Evolutionary conservation across 2,329 filamentous ascomycete species (phyloP), one percentile per base, ranked within the genome.

Genomic region (Ceratocystis lukuohia): DNA sequence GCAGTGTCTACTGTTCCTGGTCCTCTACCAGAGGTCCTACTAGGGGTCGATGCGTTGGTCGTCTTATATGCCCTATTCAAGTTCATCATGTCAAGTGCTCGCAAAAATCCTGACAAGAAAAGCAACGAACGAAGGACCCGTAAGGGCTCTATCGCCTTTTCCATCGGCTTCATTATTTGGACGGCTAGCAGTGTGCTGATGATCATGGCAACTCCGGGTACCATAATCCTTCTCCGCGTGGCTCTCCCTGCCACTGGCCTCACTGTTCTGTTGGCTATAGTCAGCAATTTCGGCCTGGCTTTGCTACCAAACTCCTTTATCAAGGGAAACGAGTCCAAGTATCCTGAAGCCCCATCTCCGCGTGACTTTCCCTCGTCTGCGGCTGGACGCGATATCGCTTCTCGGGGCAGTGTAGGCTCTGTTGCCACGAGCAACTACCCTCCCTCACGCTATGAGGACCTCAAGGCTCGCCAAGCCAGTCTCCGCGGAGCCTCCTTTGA

Each of bases 101-200:
- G 67, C 30, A 68, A 64, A 50, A 64, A 53, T 6, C 72, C 71
- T 7, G 75, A 76, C 2, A 73, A 46, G 74, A 76, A 65, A 70
- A 70, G n/a, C 69, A 72, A 65, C 72, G 73, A 20, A 70, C 72
- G 44, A 56, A 71, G 71, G 3, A 74, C 74, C 44, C 75, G 73
- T 67, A 81, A 77, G 70, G 75, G 76, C 46, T 70, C 81, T 20
- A 70, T 79, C 28, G 71, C 78, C 0, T 72, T 78, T 20, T 73
- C 80, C 25, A 70, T 75, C 59, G 80, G 77, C 15, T 72, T 83
- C 66, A 76, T 74, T n/a, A 71, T 82, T 41, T 85, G 82, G 82
- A 80, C 78, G 64, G 80, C 75, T 80, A 76, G 77, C 67, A 84
- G 82, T 70, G 75, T 79, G 6, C 75, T 78, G 7, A 75, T 84